Conservation (phyloP, 2,329 filamentous ascomycete species). For the Clarireedia paspali region DNA sequence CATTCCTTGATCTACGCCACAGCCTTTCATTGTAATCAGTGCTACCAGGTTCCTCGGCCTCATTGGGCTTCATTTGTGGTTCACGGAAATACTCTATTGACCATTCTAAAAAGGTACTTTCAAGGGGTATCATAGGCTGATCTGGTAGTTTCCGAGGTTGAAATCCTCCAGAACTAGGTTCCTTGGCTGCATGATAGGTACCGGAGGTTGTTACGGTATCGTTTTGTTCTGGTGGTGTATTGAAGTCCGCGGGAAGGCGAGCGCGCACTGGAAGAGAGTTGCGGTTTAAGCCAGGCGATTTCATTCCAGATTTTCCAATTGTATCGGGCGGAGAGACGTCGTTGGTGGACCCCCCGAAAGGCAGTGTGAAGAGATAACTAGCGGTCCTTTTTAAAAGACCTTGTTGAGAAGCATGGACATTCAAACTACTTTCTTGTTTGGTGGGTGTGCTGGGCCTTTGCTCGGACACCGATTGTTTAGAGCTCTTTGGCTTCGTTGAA, state of each 20-base stretch:
- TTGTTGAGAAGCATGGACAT: constrained; percentile 44
- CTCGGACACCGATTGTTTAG: constrained; percentile 22
- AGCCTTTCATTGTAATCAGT: constrained; percentile 92
- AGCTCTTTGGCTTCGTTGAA: constrained; percentile 38
- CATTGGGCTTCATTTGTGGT: constrained; percentile 94
- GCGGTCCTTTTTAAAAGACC: constrained; percentile 56
- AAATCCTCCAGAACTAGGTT: constrained; percentile 74
- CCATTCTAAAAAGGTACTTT: constrained; percentile 86
- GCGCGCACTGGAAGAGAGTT: constrained; percentile 26
- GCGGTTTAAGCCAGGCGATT: constrained; percentile 21
- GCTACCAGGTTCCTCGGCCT: constrained; percentile 92
- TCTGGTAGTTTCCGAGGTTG: constrained; percentile 51
- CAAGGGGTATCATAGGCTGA: constrained; percentile 62
- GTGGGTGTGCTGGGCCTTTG: constrained; percentile 26
- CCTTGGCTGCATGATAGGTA: constrained; percentile 67
- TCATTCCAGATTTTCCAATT: constrained; percentile 18
- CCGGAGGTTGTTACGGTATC: constrained; percentile 59
- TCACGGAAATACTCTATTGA: constrained; percentile 97
- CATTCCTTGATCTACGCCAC: constrained; percentile 88
- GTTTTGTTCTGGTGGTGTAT: constrained; percentile 63
- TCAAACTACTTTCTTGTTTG: constrained; percentile 19
- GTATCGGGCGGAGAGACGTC: constrained; percentile 23
- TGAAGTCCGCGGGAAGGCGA: constrained; percentile 49
- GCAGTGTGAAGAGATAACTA: constrained; percentile 51
- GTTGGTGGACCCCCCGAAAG: constrained; percentile 36